Percentiles rank a stretch among this genome's conserved stretches.
phyloP scores from a whole-genome alignment of 345 rosid species.

The Jatropha curcas region DNA sequence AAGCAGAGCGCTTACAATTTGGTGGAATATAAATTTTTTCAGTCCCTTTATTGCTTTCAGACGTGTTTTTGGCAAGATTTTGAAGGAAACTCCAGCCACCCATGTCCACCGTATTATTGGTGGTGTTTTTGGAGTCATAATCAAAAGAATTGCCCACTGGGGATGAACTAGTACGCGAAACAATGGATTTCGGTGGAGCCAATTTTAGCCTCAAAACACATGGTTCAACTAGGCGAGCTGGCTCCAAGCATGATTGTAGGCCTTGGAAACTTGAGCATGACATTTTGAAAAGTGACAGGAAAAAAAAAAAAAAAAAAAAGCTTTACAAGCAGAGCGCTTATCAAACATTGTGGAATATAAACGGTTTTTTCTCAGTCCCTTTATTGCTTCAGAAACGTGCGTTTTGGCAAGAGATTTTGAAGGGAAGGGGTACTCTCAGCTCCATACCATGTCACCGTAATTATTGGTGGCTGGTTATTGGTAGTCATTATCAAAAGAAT shows the following conservation, averaged over 20 bases:
- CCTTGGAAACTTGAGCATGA: conserved; percentile 50
- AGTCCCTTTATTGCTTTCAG: not conserved
- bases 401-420: no score
- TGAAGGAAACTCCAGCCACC: conserved; percentile 33
- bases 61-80: not conserved
- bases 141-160: not conserved
- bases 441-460: no score
- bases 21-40: conserved; percentile 16
- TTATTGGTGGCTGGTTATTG: no score
- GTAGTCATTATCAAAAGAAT: no score
- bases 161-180: not conserved
- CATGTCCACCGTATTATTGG: not conserved
- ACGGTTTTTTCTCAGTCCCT: no score
- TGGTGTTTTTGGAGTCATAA: conserved; percentile 13
- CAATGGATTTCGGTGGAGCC: conserved; percentile 33
- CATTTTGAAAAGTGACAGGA: conserved; percentile 28
- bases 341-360: no score
- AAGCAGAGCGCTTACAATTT: conserved; percentile 7
- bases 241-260: conserved; percentile 55
- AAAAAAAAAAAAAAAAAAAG: not conserved
- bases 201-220: conserved; percentile 40
- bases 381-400: no score
- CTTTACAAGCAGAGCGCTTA: no score
- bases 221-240: conserved; percentile 26
- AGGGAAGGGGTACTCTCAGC: no score